A percentile compares a stretch with the other conserved stretches of the same genome.
phyloP scores from a whole-genome alignment of 2,329 filamentous ascomycete species.

The Fusarium zealandicum region DNA sequence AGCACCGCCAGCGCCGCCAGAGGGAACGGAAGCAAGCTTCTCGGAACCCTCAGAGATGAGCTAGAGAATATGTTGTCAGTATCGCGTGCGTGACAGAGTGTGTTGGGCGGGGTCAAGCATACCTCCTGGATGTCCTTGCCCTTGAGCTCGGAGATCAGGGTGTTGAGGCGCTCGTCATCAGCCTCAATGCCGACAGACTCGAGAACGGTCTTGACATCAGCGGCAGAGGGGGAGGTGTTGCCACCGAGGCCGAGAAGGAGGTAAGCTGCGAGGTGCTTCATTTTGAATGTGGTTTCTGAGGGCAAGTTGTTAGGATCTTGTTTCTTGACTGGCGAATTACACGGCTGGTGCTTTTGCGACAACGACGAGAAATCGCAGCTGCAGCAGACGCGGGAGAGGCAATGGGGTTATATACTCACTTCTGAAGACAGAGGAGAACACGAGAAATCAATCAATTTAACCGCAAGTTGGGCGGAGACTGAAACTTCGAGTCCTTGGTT shows the following conservation, averaged over 20 bases:
- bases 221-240: slow-evolving; percentile 85
- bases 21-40: slow-evolving; percentile 98
- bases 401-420: slow-evolving; percentile 46
- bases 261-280: slow-evolving; percentile 99
- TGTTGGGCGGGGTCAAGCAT: slow-evolving; percentile 47
- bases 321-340: slow-evolving; percentile 13
- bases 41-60: slow-evolving; percentile 86
- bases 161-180: slow-evolving; percentile 83
- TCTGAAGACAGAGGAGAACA: slow-evolving; percentile 64
- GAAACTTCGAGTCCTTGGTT: slow-evolving; percentile 88
- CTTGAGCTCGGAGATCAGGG: slow-evolving; percentile 88
- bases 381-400: background rate
- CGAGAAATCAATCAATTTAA: slow-evolving; percentile 99
- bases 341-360: slow-evolving; percentile 13
- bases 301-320: slow-evolving; percentile 26
- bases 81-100: background rate
- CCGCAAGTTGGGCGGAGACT: slow-evolving; percentile 98
- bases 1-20: slow-evolving; percentile 82
- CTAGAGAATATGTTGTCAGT: slow-evolving; percentile 56
- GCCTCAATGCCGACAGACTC: slow-evolving; percentile 94
- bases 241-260: slow-evolving; percentile 94
- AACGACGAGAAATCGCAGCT: background rate
- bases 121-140: slow-evolving; percentile 95
- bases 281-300: slow-evolving; percentile 67
- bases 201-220: slow-evolving; percentile 88